Evolutionary conservation across 305 asterid species (phyloP), one percentile per base, ranked within the genome.

Genomic region (Salvia sclarea): DNA sequence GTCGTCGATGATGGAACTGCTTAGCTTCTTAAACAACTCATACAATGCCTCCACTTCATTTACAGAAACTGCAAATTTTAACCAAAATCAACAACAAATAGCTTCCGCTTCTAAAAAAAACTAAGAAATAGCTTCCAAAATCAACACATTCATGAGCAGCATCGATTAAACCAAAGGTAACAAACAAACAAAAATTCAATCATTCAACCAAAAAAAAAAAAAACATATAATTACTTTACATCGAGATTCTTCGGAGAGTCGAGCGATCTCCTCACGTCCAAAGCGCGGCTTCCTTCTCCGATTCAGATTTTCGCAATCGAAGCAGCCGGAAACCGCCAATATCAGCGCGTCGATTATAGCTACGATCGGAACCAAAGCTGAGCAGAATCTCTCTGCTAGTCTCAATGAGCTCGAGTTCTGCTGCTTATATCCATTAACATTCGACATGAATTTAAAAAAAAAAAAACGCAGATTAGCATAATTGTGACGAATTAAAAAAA

Each of bases 31-130:
- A 63, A 75, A 88, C 80, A 88, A 52, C 90, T 85, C 90, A 61
- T 79, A 56, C 47, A 88, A 76, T 43, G 92, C 90, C 71, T 86
- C 90, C 70, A 85, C 79, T 73, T 88, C 95, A 73, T 84, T 84
- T 4, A 86, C 80, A 10, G 59, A 63, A 70, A 82, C 90, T 85
- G 80, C 79, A 76, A 44, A 66, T 49, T 2, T 2, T 12, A 69
- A 59, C 40, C 21, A 7, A 6, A 57, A 56, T 12, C 17, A 17
- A 11, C 2, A 35, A 28, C 5, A 9, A 25, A 10, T 4, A 12
- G 24, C 5, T 33, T n/a, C 14, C 21, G n/a, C n/a, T n/a, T n/a
- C n/a, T n/a, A n/a, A n/a, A n/a, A n/a, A n/a, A n/a, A n/a, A n/a
- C n/a, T n/a, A n/a, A n/a, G n/a, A n/a, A n/a, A n/a, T n/a, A n/a